Percentiles rank a stretch among this genome's conserved stretches.
phyloP scores from a whole-genome alignment of 78 protist species.

The Monosiga brevicollis region DNA sequence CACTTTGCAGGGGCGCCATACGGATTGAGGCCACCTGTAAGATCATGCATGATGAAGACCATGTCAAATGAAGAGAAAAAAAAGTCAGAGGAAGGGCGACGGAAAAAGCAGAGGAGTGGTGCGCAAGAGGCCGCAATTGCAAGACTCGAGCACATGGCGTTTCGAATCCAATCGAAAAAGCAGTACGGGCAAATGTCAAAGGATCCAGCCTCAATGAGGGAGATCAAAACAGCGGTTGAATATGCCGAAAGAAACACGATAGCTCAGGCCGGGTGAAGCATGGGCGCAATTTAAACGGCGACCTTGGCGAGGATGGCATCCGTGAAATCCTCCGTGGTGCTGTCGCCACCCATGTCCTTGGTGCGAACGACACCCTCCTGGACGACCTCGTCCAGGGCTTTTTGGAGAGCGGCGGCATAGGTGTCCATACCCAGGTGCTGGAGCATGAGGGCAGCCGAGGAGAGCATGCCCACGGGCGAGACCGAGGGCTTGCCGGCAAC shows the following conservation, averaged over 20 bases:
- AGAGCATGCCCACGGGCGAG: conserved; percentile 68
- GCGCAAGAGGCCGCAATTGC: neutral
- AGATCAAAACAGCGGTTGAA: too few relatives aligned
- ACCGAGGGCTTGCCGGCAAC: conserved; percentile 52
- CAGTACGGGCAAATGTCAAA: too few relatives aligned
- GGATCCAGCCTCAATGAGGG: too few relatives aligned
- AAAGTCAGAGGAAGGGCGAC: neutral
- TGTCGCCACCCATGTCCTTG: conserved; percentile 46
- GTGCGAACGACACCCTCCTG: conserved; percentile 25
- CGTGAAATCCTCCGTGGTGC: conserved; percentile 41
- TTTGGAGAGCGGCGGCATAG: conserved; percentile 15
- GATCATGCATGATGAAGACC: neutral
- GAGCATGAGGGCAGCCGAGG: conserved; percentile 62
- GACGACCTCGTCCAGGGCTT: conserved; percentile 31
- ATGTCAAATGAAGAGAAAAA: neutral
- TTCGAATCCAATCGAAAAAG: too few relatives aligned
- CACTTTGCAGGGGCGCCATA: neutral
- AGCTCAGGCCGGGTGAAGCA: too few relatives aligned
- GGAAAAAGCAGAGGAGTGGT: neutral
- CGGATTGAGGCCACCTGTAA: neutral
- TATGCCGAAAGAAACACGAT: too few relatives aligned
- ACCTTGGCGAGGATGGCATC: conserved; percentile 29
- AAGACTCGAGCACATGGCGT: too few relatives aligned
- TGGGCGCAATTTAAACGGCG: neutral
- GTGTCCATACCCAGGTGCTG: conserved; percentile 27